A percentile compares a stretch with the other conserved stretches of the same genome.
These are phyloP conservation scores for Fragaria ananassa DNA, from an alignment of 306 rosid genomes.

Conservation along the genomic window DNA sequence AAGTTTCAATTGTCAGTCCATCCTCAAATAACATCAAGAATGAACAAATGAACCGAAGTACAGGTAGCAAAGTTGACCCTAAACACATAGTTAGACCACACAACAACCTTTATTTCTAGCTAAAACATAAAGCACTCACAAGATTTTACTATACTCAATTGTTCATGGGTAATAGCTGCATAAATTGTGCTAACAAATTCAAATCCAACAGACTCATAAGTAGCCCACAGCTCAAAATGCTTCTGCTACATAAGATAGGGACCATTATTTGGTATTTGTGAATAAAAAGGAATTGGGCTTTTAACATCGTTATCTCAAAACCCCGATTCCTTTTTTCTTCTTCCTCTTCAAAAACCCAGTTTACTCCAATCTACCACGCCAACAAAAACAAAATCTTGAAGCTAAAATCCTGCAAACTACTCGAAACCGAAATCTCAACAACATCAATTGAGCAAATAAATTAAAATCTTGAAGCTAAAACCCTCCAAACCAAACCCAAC, in stretches of 20 bases:
- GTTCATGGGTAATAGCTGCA: not conserved
- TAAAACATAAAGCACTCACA: not conserved
- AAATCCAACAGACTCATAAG: not conserved
- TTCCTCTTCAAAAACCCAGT: not conserved
- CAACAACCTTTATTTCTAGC: not conserved
- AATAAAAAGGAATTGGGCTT: no score
- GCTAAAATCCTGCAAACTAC: not conserved
- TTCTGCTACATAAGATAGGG: not conserved
- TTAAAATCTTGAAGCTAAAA: no score
- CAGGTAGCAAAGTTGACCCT: not conserved
- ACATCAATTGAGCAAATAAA: not conserved
- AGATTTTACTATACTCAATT: not conserved
- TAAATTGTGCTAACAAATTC: not conserved
- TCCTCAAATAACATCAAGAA: not conserved
- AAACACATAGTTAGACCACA: not conserved
- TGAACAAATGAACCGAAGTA: not conserved
- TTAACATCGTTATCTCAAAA: not conserved
- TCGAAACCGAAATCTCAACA: not conserved
- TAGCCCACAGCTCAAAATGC: not conserved
- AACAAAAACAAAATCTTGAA: not conserved
- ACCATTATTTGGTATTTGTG: no score
- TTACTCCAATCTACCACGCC: not conserved
- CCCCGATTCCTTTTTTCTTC: not conserved
- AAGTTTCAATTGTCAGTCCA: not conserved
- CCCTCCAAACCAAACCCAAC: not conserved